Evolutionary conservation across 2,329 filamentous ascomycete genomes (phyloP), one percentile per base, ranked within the genome.

Genomic region (Penicillium verrucosum): DNA sequence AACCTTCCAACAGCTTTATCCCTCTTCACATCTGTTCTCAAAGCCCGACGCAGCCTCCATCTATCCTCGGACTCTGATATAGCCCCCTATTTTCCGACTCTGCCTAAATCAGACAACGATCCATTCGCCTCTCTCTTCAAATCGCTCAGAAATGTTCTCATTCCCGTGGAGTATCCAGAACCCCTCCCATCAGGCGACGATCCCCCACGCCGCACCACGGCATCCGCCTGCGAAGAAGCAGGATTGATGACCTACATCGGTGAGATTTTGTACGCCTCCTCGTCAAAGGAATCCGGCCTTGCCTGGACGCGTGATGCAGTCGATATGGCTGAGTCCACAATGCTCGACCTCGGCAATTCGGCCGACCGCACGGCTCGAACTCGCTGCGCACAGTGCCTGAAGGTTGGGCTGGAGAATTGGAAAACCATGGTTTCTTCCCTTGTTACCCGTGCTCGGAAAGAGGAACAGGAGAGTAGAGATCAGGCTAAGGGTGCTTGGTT

Each of bases 261-360:
- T 57, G 93, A 97, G 76, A 96, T 97, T 50, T 82, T 97, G 32
- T 97, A 89, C 73, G 84, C 90, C 0, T 83, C 83, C 5, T 81
- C 83, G n/a, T 76, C 78, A 18, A 77, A 73, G 18, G 86, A 90
- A 47, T 87, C 89, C 59, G 93, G 92, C 0, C 80, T 97, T 2
- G 86, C 86, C 6, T 97, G 93, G 93, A 96, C 93, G 0, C 85
- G 91, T 54, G 90, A 96, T 60, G 92, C 89, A 27, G 90, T 96
- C 32, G 88, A 92, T 63, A 77, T 89, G 1, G 89, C 92, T 3
- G 92, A 92, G 73, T 81, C 86, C 59, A 86, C 85, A 66, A 74
- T 75, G 9, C 66, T 69, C 51, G 64, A 77, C 61, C 58, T 75
- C 62, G 54, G 66, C 53, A 62, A 68, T 60, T 57, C 66, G 53